Conservation (phyloP, 768 basidiomycete species). For the Symmetrospora coprosmae region DNA sequence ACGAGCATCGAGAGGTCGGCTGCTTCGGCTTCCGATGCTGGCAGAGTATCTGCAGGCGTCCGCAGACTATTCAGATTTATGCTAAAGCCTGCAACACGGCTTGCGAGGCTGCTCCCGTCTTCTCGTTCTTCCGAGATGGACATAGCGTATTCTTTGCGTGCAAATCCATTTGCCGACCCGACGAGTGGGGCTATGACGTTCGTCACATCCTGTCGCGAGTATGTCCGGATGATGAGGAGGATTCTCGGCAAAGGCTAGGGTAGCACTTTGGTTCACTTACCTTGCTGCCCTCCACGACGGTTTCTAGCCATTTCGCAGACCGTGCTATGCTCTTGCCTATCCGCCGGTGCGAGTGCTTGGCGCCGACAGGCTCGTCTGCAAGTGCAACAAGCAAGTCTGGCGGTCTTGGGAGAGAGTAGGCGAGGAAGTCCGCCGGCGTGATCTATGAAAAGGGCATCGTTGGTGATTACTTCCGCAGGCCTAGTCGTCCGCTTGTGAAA, state of each 20-base stretch:
- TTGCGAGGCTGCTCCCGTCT: slow-evolving; percentile 47
- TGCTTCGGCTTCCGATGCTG: neutral
- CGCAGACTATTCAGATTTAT: slow-evolving; percentile 52
- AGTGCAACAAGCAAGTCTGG: slow-evolving; percentile 27
- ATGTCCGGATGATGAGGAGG: neutral
- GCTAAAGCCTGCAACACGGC: slow-evolving; percentile 56
- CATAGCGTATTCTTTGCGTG: slow-evolving; percentile 53
- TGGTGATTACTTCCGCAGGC: neutral
- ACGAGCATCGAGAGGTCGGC: slow-evolving; percentile 42
- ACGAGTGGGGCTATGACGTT: slow-evolving; percentile 57
- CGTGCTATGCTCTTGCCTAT: slow-evolving; percentile 21
- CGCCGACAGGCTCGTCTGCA: slow-evolving; percentile 20
- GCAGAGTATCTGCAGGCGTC: slow-evolving; percentile 33
- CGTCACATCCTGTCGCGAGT: neutral
- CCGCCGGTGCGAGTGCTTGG: slow-evolving; percentile 1
- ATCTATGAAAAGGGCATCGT: slow-evolving; percentile 7
- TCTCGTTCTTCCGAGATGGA: slow-evolving; percentile 46
- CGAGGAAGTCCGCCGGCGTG: neutral
- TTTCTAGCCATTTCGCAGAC: slow-evolving; percentile 22
- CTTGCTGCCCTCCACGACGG: neutral
- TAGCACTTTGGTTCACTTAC: too few relatives aligned
- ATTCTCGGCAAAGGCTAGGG: too few relatives aligned
- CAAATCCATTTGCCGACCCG: slow-evolving; percentile 47
- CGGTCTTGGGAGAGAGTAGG: slow-evolving; percentile 11
- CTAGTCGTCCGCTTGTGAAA: neutral